These are phyloP conservation scores for Cytospora piceicola DNA, from an alignment of 2,329 filamentous ascomycete genomes.

Conservation along the genomic window DNA sequence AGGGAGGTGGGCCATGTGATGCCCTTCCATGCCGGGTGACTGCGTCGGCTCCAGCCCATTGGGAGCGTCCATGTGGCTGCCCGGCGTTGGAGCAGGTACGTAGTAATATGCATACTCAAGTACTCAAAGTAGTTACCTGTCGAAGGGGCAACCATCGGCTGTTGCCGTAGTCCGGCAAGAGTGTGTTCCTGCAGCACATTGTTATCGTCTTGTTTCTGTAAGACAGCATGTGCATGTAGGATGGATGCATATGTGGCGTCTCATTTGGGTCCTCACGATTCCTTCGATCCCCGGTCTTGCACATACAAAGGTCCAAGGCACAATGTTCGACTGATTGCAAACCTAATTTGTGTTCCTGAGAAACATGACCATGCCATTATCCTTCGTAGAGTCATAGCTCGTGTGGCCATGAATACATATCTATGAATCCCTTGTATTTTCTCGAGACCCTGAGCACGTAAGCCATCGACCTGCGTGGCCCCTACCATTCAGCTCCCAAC, in stretches of 20 bases:
- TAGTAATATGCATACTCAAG: no score
- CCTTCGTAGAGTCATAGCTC: not conserved
- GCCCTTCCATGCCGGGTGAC: not conserved
- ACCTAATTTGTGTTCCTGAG: not conserved
- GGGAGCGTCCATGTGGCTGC: not conserved
- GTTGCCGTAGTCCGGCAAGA: not conserved
- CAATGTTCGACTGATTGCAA: not conserved
- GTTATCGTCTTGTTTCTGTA: not conserved
- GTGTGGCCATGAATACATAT: not conserved
- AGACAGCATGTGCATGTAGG: not conserved
- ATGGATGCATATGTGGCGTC: not conserved
- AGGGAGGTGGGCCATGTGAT: not conserved
- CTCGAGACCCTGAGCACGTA: not conserved
- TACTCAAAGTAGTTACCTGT: no score
- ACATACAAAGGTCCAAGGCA: not conserved
- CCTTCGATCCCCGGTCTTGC: not conserved
- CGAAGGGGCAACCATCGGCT: not conserved
- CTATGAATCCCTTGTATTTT: not conserved
- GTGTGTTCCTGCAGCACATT: not conserved
- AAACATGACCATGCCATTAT: not conserved
- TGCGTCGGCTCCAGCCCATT: constrained; percentile 2
- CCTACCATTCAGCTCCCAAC: not conserved
- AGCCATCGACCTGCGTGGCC: not conserved
- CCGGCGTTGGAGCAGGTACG: not conserved
- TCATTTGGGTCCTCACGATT: not conserved